Base-by-base conservation (phyloP, 148 eudicot genomes). In the Cornus kousa region DNA sequence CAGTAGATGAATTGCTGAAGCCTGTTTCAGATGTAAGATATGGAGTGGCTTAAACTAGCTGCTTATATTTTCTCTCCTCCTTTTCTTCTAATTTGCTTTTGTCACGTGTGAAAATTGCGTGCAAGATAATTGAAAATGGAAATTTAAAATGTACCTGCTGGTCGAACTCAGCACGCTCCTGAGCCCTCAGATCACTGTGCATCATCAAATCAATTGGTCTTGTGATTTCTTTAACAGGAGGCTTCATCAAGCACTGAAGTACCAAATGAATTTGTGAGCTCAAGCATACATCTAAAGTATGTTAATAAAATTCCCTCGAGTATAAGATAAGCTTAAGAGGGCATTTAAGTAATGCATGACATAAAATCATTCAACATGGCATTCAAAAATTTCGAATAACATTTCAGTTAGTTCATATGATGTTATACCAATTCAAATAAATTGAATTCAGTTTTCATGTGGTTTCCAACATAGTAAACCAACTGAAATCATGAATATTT, bases 141-240 rank as follows among this genome's bases (percentile, higher is more conserved):
- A 16, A 28, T 43, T 2, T 32, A 0, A 55, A 17, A 22, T 7
- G 35, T 85, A 95, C 99, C 98, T 89, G 93, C 60, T 87, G 81
- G 75, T 96, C 98, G 77, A 93, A 96, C 67, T 90, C 97, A 23
- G 98, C 88, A 64, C 99, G 98, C 68, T 93, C 97, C 71, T 82
- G 89, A 57, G 99, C 99, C 85, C 99, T 90, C 46, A 86, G 77
- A 77, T 92, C 98, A 66, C 90, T 90, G 72, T 93, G 90, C 82
- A 96, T 85, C 83, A 87, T 91, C 82, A 93, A 78, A 86, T 96
- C 98, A 62, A 90, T 28, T 3, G 98, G 97, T 74, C 77, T 89
- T 31, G 99, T 96, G 71, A 43, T 80, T 78, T 96, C 99, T 87
- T 92, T 96, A 10, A 93, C 88, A 0, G 88, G 90, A 71, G 99